A percentile compares a stretch with the other conserved stretches of the same genome.
These are phyloP conservation scores for Colletotrichum destructivum DNA, from an alignment of 2,329 filamentous ascomycete species.

Conservation along the genomic window DNA sequence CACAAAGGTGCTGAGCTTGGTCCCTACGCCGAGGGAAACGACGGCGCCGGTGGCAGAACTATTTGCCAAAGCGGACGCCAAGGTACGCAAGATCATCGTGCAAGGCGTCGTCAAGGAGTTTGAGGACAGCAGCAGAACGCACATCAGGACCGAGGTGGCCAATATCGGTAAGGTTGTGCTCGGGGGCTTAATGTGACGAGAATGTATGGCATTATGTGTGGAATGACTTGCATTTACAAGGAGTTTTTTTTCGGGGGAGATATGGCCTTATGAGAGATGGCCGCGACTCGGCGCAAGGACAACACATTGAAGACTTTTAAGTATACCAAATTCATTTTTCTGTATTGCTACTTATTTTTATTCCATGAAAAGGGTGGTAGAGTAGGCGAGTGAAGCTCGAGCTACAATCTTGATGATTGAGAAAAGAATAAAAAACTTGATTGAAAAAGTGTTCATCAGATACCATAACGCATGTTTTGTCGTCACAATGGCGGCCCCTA, in stretches of 20 bases:
- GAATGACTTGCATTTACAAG: constrained; percentile 42
- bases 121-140: constrained; percentile 85
- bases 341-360: constrained; percentile 17
- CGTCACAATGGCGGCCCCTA: constrained; percentile 45
- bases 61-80: constrained; percentile 90
- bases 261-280: constrained; percentile 13
- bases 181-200: constrained; percentile 80
- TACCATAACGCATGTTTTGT: constrained; percentile 62
- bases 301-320: background rate
- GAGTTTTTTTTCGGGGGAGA: constrained; percentile 1
- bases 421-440: constrained; percentile 32
- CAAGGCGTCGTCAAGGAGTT: constrained; percentile 92
- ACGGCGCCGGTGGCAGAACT: constrained; percentile 81
- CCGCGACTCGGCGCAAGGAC: constrained; percentile 23
- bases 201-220: constrained; percentile 25
- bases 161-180: constrained; percentile 91
- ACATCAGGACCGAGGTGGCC: constrained; percentile 84
- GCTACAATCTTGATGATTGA: constrained; percentile 2
- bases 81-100: constrained; percentile 89
- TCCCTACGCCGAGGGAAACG: constrained; percentile 83
- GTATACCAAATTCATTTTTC: constrained; percentile 33
- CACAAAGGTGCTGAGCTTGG: constrained; percentile 80
- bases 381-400: constrained; percentile 18
- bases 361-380: background rate
- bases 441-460: constrained; percentile 57